A percentile compares a stretch with the other conserved stretches of the same genome.
These are phyloP conservation scores for Hortaea sp. DNA, from an alignment of 2,329 filamentous ascomycete genomes.

Conservation along the genomic window DNA sequence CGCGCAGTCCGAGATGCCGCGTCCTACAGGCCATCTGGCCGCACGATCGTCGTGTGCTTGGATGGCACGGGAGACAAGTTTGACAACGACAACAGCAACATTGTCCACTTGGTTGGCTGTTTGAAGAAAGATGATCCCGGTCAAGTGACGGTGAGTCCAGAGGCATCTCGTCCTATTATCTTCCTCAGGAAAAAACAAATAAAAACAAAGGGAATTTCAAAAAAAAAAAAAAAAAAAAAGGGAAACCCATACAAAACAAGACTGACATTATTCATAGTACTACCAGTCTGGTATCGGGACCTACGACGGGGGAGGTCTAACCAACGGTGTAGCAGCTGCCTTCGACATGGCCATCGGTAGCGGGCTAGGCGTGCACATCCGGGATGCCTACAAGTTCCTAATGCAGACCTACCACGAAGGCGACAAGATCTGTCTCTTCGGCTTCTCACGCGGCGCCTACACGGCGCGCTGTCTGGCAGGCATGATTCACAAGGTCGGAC, in stretches of 20 bases:
- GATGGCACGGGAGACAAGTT: constrained; percentile 39
- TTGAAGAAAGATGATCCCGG: constrained; percentile 33
- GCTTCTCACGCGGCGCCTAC: constrained; percentile 42
- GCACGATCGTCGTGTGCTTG: constrained; percentile 32
- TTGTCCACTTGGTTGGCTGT: constrained; percentile 34
- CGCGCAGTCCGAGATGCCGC: constrained; percentile 19
- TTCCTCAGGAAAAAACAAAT: no score
- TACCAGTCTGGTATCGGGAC: constrained; percentile 40
- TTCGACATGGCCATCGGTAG: constrained; percentile 36
- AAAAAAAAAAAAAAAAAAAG: no score
- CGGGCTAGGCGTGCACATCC: constrained; percentile 33
- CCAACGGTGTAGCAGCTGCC: constrained; percentile 29
- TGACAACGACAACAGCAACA: constrained; percentile 34
- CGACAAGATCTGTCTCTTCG: constrained; percentile 40
- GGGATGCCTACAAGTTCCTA: constrained; percentile 35
- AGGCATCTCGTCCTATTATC: not conserved
- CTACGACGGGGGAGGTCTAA: constrained; percentile 31
- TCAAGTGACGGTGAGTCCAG: constrained; percentile 19
- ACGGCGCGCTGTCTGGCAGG: constrained; percentile 40
- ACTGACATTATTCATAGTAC: constrained; percentile 10
- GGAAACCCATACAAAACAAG: no score
- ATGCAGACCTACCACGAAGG: constrained; percentile 40
- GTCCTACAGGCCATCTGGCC: constrained; percentile 11
- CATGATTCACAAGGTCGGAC: constrained; percentile 35
- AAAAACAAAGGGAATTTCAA: no score